Evolutionary conservation across 257 asterid species (phyloP).

Genomic region (Paraleonurus japonicus): DNA sequence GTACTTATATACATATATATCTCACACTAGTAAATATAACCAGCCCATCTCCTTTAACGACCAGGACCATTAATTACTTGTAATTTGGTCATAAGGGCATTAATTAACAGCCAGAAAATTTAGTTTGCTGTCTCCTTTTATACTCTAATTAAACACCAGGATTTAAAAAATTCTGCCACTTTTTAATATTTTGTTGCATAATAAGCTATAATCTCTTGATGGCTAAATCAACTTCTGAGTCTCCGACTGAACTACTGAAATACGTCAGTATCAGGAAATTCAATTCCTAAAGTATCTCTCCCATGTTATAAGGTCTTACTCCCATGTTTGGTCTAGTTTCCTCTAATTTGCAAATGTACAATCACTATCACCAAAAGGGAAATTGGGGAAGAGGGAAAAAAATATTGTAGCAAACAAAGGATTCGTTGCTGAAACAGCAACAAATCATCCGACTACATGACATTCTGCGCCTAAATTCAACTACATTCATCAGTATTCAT

Average conservation of each 20-base stretch:
- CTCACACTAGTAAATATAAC: neutral
- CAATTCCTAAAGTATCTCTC: neutral
- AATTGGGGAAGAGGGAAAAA: neutral
- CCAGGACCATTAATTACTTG: neutral
- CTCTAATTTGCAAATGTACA: neutral
- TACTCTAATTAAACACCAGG: neutral
- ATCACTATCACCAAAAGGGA: slow-evolving; percentile 4
- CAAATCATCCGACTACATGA: neutral
- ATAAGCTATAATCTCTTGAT: neutral
- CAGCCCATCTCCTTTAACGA: neutral
- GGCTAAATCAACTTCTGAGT: neutral
- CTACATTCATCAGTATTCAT: slow-evolving; percentile 4
- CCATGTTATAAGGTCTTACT: neutral
- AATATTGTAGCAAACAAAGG: neutral
- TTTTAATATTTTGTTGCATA: neutral
- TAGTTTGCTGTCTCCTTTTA: neutral
- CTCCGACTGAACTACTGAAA: neutral
- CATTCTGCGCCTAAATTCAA: neutral
- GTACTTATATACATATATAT: neutral
- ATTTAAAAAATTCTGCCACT: neutral
- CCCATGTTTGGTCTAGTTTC: slow-evolving; percentile 5
- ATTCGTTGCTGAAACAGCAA: neutral
- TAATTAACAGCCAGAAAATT: neutral
- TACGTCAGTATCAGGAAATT: slow-evolving; percentile 3
- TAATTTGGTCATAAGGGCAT: neutral